Base-by-base conservation (phyloP, 495 filamentous ascomycete species). In the Letharia columbiana region DNA sequence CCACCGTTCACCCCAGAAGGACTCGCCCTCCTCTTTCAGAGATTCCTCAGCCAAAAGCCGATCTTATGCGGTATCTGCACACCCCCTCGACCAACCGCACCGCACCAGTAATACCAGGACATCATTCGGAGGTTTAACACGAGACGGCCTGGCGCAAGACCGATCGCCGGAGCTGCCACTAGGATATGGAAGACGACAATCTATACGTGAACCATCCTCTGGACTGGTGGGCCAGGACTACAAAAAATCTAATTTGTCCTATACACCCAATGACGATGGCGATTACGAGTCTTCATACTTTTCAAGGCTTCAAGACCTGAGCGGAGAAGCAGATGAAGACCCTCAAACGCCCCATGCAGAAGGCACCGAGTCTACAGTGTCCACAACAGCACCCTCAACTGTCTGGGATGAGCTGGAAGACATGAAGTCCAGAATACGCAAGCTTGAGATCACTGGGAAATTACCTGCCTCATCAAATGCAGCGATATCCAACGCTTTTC, bases 391-490 rank as follows among this genome's bases (percentile, higher is more conserved):
- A 12, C 89, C 92, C 31, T 96, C 94, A 3, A 95, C 91, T 1
- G 90, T 98, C 13, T 98, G 95, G 95, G 94, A 98, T 74, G 94
- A 98, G 75, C 77, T 98, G 28, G 94, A 98, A 69, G 95, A 98
- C 63, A 78, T 98, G 17, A 98, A 98, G 73, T 93, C 91, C 13
- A 86, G 95, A 31, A 96, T 98, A 68, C 86, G 89, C 66, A 90
- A 90, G 58, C 82, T 98, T n/a, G 94, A 98, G 73, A 74, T 93
- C 62, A 95, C 91, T 5, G 92, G 92, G 39, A 96, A 91, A 73
- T 77, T 92, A 17, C 92, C 93, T 2, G 78, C 90, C 1, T 91
- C 86, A 15, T 91, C 91, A 2, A 88, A 85, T 54, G 89, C 88
- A 39, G 89, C 88, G 5, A 87, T 94, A 60, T 89, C 91, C 0